phyloP scores from a whole-genome alignment of 345 rosid genomes.

The Boechera divaricarpa region DNA sequence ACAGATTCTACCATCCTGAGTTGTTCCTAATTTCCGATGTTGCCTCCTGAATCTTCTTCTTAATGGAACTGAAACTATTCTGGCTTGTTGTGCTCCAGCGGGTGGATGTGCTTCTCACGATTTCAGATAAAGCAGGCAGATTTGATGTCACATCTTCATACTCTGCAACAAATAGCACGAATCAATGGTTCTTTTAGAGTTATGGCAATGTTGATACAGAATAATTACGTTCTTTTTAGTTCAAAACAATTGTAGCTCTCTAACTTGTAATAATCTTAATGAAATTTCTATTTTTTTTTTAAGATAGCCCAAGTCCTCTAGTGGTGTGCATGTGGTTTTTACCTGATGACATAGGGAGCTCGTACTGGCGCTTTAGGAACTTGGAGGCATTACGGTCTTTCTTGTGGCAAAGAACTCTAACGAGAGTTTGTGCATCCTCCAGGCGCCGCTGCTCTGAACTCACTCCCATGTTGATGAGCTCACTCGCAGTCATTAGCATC shows the following conservation, averaged over 20 bases:
- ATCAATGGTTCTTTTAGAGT: slow-evolving; percentile 11
- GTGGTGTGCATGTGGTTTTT: slow-evolving; percentile 14
- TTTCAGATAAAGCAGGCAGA: slow-evolving; percentile 65
- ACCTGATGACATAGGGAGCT: slow-evolving; percentile 99
- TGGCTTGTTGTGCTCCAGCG: slow-evolving; percentile 67
- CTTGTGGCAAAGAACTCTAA: slow-evolving; percentile 95
- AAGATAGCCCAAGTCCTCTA: neutral
- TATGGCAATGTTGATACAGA: slow-evolving; percentile 23
- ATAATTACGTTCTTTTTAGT: slow-evolving; percentile 20
- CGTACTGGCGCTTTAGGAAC: slow-evolving; percentile 79
- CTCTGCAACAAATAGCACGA: slow-evolving; percentile 53
- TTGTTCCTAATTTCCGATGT: slow-evolving; percentile 72
- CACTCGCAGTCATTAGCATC: slow-evolving; percentile 91
- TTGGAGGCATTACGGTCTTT: slow-evolving; percentile 86
- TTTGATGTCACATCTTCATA: slow-evolving; percentile 59
- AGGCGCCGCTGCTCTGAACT: slow-evolving; percentile 55
- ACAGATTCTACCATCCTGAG: slow-evolving; percentile 55
- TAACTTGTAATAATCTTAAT: slow-evolving; percentile 34
- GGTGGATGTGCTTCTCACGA: slow-evolving; percentile 73
- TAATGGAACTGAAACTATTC: slow-evolving; percentile 66
- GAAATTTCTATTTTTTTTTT: neutral
- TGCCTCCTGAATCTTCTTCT: slow-evolving; percentile 82
- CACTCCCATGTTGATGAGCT: slow-evolving; percentile 65
- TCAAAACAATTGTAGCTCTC: slow-evolving; percentile 28
- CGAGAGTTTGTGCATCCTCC: slow-evolving; percentile 77